Conservation (phyloP, 805 yeast species). For the Candida khao-thaluensis region DNA sequence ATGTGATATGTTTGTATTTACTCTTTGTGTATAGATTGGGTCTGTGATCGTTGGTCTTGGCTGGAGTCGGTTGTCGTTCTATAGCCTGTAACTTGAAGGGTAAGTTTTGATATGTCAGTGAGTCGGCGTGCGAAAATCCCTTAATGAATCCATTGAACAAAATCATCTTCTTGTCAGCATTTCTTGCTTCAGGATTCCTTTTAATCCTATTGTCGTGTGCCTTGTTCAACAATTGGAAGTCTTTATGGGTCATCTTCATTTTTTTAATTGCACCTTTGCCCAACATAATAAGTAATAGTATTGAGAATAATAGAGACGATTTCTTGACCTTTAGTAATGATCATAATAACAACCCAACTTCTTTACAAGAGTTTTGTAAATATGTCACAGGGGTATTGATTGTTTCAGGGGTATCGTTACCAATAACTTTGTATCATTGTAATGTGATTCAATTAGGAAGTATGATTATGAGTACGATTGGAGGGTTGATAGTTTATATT, state of each 20-base stretch:
- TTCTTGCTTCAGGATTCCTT: conserved; percentile 45
- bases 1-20: conserved; percentile 3
- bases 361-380: conserved; percentile 40
- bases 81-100: no score
- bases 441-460: conserved; percentile 37
- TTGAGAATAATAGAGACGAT: conserved; percentile 41
- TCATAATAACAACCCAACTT: conserved; percentile 35
- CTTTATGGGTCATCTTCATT: conserved; percentile 43
- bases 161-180: conserved; percentile 46
- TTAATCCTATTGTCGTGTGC: conserved; percentile 46
- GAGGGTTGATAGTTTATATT: conserved; percentile 45
- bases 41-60: no score
- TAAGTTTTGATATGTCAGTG: no score
- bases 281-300: conserved; percentile 36
- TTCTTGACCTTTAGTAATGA: conserved; percentile 44
- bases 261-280: conserved; percentile 47
- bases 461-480: conserved; percentile 42
- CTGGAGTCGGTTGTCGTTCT: no score
- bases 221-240: conserved; percentile 40
- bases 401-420: conserved; percentile 46
- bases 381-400: conserved; percentile 40
- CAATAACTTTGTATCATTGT: conserved; percentile 40
- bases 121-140: background rate
- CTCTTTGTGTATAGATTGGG: background rate
- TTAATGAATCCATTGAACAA: conserved; percentile 47